phyloP scores from a whole-genome alignment of 1,139 yeast species.

The Suhomyces chickasaworum region DNA sequence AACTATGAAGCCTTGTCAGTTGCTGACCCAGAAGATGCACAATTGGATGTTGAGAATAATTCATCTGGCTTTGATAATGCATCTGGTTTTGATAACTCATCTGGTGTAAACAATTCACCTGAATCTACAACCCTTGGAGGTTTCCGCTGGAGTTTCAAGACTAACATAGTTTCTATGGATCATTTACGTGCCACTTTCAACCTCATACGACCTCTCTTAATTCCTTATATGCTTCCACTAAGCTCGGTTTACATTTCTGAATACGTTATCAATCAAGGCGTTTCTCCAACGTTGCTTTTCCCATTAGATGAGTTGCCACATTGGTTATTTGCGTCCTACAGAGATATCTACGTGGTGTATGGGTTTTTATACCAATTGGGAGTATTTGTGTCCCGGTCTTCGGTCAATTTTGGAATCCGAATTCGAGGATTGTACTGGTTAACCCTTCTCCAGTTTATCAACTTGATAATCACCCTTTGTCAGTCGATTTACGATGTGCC shows the following conservation, averaged over 20 bases:
- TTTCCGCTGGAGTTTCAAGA: neutral
- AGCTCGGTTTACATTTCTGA: conserved; percentile 83
- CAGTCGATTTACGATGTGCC: conserved; percentile 72
- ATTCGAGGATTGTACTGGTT: conserved; percentile 60
- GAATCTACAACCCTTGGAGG: neutral
- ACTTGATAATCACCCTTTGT: conserved; percentile 55
- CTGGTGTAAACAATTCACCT: too few species aligned
- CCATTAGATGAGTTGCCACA: conserved; percentile 67
- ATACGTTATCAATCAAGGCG: conserved; percentile 87
- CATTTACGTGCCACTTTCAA: conserved; percentile 42
- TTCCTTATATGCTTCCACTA: conserved; percentile 82
- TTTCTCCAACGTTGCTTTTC: conserved; percentile 82
- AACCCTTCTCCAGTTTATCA: conserved; percentile 67
- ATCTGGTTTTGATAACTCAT: too few species aligned
- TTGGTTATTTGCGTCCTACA: conserved; percentile 58
- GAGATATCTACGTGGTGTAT: conserved; percentile 91
- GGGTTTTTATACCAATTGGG: conserved; percentile 94
- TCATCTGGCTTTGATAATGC: too few species aligned
- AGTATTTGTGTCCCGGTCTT: conserved; percentile 86
- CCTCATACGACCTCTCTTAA: neutral
- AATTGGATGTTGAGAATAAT: neutral
- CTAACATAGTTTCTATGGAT: too few species aligned
- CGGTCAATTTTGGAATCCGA: conserved; percentile 64
- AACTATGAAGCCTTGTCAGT: neutral
- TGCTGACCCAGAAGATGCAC: neutral